A percentile compares a stretch with the other conserved stretches of the same genome.
phyloP scores from a whole-genome alignment of 2,329 filamentous ascomycete genomes.

The Pyricularia sp. region DNA sequence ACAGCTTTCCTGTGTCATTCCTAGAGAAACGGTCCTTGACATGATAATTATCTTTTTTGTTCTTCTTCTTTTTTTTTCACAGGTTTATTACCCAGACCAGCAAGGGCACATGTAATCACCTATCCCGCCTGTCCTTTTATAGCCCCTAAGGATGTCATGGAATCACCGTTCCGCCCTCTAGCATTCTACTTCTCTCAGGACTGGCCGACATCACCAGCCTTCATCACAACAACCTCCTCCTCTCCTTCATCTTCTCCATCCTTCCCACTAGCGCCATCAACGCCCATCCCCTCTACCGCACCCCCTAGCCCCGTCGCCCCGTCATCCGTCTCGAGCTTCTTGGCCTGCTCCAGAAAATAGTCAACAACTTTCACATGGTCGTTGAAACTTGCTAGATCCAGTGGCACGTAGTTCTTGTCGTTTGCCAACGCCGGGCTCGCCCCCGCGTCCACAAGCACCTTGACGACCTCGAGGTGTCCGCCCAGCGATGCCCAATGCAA shows the following conservation, averaged over 20 bases:
- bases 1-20: too few species aligned
- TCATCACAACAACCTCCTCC: constrained; percentile 3
- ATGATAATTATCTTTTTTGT: too few species aligned
- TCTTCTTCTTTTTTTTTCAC: not conserved
- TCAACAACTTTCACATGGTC: constrained; percentile 53
- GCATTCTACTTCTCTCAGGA: not conserved
- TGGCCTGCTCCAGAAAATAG: constrained; percentile 39
- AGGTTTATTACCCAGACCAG: not conserved
- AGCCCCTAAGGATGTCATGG: not conserved
- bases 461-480: constrained; percentile 70
- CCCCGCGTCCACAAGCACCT: constrained; percentile 60
- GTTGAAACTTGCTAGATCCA: constrained; percentile 61
- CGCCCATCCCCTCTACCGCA: constrained; percentile 23
- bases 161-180: not conserved
- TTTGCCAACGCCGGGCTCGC: constrained; percentile 71
- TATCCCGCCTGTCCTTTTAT: not conserved
- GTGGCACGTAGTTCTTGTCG: constrained; percentile 66
- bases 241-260: constrained; percentile 18
- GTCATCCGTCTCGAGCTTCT: constrained; percentile 33
- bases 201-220: not conserved
- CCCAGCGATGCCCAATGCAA: constrained; percentile 91
- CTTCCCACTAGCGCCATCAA: constrained; percentile 12
- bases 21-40: too few species aligned
- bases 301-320: constrained; percentile 27
- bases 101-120: not conserved